Evolutionary conservation across 169 alveolate species (phyloP), one percentile per base, ranked within the genome.

Genomic region (Theileria sp.): DNA sequence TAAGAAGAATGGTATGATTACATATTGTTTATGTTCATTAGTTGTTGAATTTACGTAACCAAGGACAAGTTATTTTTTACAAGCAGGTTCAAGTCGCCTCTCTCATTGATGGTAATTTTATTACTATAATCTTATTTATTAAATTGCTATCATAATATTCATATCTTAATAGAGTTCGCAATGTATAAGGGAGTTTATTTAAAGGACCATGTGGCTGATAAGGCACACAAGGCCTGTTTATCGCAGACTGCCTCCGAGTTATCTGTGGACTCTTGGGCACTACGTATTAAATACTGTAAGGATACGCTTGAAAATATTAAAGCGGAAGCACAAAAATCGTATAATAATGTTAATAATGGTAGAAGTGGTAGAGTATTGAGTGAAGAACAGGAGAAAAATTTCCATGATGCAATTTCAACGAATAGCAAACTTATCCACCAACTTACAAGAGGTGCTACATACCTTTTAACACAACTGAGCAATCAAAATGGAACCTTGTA

Each of bases 201-300:
- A 1, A 78, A 79, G 58, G 88, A 82, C 67, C 66, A 34, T 30
- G 80, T 73, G 30, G 88, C 88, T 9, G 88, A 82, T 25, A 77
- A 76, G 68, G 67, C 78, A 21, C 86, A 77, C 74, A 21, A 67
- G 32, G 87, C 86, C 23, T 84, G 86, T 28, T 70, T 84, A 25
- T 78, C 86, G 68, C 86, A 77, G 51, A 81, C 83, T 0, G 87
- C 90, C 15, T 65, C 81, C 19, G 90, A 84, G 62, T 84, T 84
- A 32, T 23, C 87, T 26, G 86, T 66, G n/a, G 81, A 84, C 30
- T 32, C 73, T 26, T 84, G 90, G 86, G 54, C 71, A n/a, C 26
- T 64, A 56, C 77, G 69, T 49, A 84, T 56, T 65, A 87, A 62
- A 77, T 72, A 71, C 70, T 67, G 62, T 58, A 67, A 81, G 77